Evolutionary conservation across 345 rosid species (phyloP).

Genomic region (Populus pruinosa): DNA sequence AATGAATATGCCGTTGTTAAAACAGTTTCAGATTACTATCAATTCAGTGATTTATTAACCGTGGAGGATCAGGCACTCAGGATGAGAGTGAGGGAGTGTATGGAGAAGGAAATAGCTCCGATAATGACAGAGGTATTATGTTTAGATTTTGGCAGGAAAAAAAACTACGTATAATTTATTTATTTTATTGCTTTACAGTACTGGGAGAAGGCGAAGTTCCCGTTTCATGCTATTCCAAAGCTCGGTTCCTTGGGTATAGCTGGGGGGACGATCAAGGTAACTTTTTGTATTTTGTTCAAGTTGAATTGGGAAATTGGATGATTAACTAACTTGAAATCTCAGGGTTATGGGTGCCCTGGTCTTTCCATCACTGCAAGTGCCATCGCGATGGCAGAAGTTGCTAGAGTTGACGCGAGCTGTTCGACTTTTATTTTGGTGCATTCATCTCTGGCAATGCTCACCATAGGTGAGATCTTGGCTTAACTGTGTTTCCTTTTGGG

Average conservation of each 20-base stretch:
- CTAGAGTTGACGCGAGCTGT: conserved; percentile 98
- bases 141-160: not conserved
- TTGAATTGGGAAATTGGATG: conserved; percentile 11
- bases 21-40: conserved; percentile 84
- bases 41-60: conserved; percentile 70
- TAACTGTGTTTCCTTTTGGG: not conserved
- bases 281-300: not conserved
- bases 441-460: conserved; percentile 89
- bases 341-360: conserved; percentile 98
- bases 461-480: conserved; percentile 63
- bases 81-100: conserved; percentile 64
- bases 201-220: conserved; percentile 98
- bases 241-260: conserved; percentile 55
- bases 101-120: conserved; percentile 95
- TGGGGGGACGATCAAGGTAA: conserved; percentile 93
- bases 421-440: conserved; percentile 85
- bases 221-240: conserved; percentile 78
- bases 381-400: conserved; percentile 63
- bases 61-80: conserved; percentile 67
- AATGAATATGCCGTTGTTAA: not conserved
- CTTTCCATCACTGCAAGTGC: conserved; percentile 72
- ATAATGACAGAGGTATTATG: conserved; percentile 68
- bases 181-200: conserved; percentile 38
- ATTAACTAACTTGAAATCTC: conserved; percentile 24
- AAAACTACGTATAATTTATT: too few species aligned